phyloP scores from a whole-genome alignment of 352 stramenopile genomes.

The Halophytophthora batemanensis region DNA sequence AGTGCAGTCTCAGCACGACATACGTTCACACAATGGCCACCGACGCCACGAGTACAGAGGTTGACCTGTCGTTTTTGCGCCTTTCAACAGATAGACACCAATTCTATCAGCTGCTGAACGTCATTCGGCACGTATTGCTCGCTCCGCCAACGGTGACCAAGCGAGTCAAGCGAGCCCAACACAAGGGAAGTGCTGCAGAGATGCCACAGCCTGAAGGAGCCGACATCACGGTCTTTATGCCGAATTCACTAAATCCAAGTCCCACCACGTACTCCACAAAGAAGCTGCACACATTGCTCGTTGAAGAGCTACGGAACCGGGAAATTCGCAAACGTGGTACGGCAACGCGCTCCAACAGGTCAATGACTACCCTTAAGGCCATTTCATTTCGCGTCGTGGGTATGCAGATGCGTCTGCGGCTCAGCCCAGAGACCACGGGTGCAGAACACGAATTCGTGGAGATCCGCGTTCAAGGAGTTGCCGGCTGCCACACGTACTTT shows the following conservation, averaged over 20 bases:
- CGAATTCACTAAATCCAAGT: constrained; percentile 19
- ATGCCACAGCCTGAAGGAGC: constrained; percentile 19
- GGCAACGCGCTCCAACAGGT: constrained; percentile 16
- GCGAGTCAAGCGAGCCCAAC: constrained; percentile 26
- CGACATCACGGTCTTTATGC: constrained; percentile 28
- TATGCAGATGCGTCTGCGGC: constrained; percentile 48
- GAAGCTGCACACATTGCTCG: constrained; percentile 53
- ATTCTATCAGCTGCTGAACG: constrained; percentile 82
- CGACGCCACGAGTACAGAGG: constrained; percentile 44
- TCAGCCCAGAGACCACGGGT: constrained; percentile 54
- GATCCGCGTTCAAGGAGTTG: constrained; percentile 57
- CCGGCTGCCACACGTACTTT: constrained; percentile 67
- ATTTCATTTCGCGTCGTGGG: constrained; percentile 70
- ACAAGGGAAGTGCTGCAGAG: no score
- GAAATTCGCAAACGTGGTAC: constrained; percentile 51
- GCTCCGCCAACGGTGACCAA: constrained; percentile 47
- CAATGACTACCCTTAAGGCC: constrained; percentile 46
- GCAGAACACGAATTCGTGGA: constrained; percentile 75
- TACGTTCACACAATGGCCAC: constrained; percentile 51
- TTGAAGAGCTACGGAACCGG: constrained; percentile 64
- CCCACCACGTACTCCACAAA: constrained; percentile 30
- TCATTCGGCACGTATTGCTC: constrained; percentile 69
- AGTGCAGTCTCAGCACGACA: constrained; percentile 59
- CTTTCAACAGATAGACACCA: constrained; percentile 73
- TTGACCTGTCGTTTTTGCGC: constrained; percentile 69